Evolutionary conservation across 2,329 filamentous ascomycete genomes (phyloP), one percentile per base, ranked within the genome.

Genomic region (Colletotrichum eleusines): DNA sequence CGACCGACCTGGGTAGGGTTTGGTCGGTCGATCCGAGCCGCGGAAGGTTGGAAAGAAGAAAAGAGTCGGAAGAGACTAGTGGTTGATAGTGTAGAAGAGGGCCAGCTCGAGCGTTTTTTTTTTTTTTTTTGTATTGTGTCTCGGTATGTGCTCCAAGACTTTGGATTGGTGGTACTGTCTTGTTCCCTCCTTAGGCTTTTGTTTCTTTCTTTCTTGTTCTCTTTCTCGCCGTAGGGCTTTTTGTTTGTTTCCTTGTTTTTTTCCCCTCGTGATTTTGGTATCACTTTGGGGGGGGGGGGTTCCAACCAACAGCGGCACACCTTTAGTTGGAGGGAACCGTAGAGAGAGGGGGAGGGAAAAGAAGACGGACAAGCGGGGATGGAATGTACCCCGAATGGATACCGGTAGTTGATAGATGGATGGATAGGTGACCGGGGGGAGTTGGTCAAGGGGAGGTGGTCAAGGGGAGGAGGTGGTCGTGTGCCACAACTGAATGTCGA

Each of bases 401-500:
- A 55, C n/a, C 20, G n/a, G n/a, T n/a, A n/a, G n/a, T 50, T 2
- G 18, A 20, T 42, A 20, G 9, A n/a, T 28, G 42, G 42, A 62
- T 46, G 63, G 64, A 8, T 28, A 14, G 42, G 26, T 26, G 58
- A 61, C 26, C 12, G 12, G 42, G 42, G 42, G 58, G 42, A 2
- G 12, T 16, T 23, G 58, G 7, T 23, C 33, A 33, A 23, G 8
- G 7, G 40, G 38, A 16, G 46, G 68, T 23, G 58, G 7, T 23
- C 33, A 33, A 23, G 8, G 7, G 40, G 38, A 16, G 46, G 68
- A n/a, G n/a, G 31, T 33, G 31, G 64, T 68, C 58, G 64, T 58
- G 68, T 71, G 68, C 51, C 51, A 64, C 63, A 66, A 70, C 57
- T 61, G 59, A 70, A 57, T 66, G 42, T 71, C 64, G 58, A 50